These are phyloP conservation scores for Chaetomium globosum DNA, from an alignment of 2,329 filamentous ascomycete genomes.

Conservation along the genomic window DNA sequence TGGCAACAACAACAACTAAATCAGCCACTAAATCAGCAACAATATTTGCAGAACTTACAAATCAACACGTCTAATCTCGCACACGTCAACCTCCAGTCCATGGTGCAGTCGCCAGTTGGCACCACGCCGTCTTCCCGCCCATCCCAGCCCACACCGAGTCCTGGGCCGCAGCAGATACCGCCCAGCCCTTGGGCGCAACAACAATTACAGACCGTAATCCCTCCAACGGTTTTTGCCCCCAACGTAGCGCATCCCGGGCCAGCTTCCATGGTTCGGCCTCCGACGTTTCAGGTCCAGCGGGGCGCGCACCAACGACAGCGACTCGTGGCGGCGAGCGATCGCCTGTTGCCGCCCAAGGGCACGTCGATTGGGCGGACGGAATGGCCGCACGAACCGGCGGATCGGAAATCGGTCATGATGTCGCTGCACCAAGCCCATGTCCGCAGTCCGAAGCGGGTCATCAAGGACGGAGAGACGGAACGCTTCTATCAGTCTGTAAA, in stretches of 20 bases:
- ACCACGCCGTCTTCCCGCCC: background rate
- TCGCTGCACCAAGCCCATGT: slow-evolving; percentile 52
- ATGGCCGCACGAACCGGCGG: slow-evolving; percentile 48
- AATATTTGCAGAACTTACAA: slow-evolving; percentile 17
- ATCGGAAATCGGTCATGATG: slow-evolving; percentile 47
- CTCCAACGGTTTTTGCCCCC: background rate
- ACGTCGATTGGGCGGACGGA: slow-evolving; percentile 40
- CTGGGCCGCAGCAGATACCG: slow-evolving; percentile 7
- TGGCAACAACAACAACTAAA: background rate
- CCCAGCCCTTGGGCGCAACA: slow-evolving; percentile 11
- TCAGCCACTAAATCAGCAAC: slow-evolving; percentile 17
- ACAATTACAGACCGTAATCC: slow-evolving; percentile 5
- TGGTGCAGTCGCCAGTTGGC: background rate
- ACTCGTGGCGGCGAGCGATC: background rate
- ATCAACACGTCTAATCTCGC: background rate
- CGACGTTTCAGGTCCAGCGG: slow-evolving; percentile 15
- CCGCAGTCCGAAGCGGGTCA: slow-evolving; percentile 53
- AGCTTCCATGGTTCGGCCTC: background rate
- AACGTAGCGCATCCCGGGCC: background rate
- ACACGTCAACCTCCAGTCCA: background rate
- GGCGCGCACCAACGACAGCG: slow-evolving; percentile 8
- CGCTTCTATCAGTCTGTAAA: slow-evolving; percentile 62
- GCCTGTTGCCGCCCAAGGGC: slow-evolving; percentile 36
- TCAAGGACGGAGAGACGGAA: slow-evolving; percentile 37
- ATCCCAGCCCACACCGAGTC: slow-evolving; percentile 9